phyloP scores from a whole-genome alignment of 768 basidiomycete genomes.

The Termitomyces sp. region DNA sequence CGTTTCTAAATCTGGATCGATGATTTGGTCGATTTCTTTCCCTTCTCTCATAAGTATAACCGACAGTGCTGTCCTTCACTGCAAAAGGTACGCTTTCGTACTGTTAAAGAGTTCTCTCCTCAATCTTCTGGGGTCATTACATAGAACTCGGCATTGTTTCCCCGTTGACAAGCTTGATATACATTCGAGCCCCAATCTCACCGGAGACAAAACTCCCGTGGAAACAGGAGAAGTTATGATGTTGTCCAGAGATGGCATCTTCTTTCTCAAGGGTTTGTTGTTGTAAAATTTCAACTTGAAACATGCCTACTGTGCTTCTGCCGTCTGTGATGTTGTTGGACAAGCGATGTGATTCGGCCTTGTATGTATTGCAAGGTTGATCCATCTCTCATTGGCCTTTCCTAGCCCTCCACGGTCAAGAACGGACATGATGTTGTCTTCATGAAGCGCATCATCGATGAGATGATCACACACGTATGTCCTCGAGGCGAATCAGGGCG shows the following conservation, averaged over 20 bases:
- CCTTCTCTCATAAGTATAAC: background rate
- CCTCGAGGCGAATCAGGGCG: background rate
- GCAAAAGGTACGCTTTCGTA: background rate
- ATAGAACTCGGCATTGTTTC: background rate
- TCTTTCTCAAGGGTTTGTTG: background rate
- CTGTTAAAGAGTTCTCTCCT: background rate
- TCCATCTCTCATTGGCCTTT: background rate
- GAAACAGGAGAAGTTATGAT: background rate
- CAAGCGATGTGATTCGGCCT: background rate
- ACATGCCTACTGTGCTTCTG: background rate
- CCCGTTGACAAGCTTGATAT: background rate
- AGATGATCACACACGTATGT: background rate
- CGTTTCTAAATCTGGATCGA: background rate
- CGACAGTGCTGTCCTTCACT: background rate
- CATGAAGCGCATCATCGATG: too few species aligned
- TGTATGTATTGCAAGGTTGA: background rate
- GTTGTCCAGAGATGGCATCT: background rate
- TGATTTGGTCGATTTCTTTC: background rate
- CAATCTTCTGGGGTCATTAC: background rate
- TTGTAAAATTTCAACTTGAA: background rate
- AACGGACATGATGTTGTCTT: background rate
- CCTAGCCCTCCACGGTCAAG: background rate
- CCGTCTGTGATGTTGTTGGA: background rate
- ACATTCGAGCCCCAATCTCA: background rate
- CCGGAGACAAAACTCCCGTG: background rate